These are phyloP conservation scores for Fragilaria crotonensis DNA, from an alignment of 108 stramenopile genomes.

Conservation along the genomic window DNA sequence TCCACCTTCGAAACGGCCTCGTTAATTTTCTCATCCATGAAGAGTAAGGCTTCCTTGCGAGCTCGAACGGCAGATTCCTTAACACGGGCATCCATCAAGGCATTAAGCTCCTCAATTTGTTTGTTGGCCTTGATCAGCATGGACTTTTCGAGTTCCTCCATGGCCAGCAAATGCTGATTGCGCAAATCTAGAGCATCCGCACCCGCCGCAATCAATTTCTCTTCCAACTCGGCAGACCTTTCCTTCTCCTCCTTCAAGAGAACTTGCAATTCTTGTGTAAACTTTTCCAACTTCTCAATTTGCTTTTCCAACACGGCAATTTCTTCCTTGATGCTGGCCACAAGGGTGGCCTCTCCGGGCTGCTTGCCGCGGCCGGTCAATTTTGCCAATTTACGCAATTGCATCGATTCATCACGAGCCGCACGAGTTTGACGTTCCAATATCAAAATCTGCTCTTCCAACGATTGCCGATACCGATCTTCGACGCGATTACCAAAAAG, in stretches of 20 bases:
- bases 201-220: not conserved
- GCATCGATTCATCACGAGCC: constrained; percentile 24
- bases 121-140: constrained; percentile 3
- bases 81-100: constrained; percentile 2
- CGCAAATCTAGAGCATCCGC: not conserved
- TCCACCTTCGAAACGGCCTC: constrained; percentile 4
- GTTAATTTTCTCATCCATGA: constrained; percentile 11
- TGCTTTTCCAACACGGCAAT: not conserved
- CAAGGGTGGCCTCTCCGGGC: not conserved
- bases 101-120: constrained; percentile 11
- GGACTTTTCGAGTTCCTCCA: not conserved
- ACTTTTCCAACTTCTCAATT: not conserved
- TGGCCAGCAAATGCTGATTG: not conserved
- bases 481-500: not conserved
- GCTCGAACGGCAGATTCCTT: constrained; percentile 17
- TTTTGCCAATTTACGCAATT: constrained; percentile 8
- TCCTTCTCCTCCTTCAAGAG: not conserved
- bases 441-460: constrained; percentile 27
- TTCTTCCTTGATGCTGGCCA: not conserved
- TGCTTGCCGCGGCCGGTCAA: not conserved
- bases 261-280: not conserved
- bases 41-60: constrained; percentile 7
- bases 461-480: constrained; percentile 15
- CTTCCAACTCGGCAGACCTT: not conserved
- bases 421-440: constrained; percentile 29